Conservation (phyloP, 495 filamentous ascomycete species). For the Talaromyces stipitatus region DNA sequence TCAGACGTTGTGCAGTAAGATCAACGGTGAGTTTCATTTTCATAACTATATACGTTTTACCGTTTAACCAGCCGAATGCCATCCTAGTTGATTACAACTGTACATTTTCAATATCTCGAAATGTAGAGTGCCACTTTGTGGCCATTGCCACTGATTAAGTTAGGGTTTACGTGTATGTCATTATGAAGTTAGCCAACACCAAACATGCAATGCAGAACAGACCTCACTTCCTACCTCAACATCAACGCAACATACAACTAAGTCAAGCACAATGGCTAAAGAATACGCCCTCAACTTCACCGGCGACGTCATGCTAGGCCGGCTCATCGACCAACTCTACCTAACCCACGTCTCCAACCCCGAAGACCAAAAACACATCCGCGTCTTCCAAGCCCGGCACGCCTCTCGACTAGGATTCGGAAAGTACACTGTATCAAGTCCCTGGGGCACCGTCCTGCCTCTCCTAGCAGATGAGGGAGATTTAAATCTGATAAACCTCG, state of each 20-base stretch:
- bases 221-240: background rate
- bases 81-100: no score
- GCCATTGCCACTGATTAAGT: background rate
- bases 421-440: conserved; percentile 18
- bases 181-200: background rate
- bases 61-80: no score
- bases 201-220: no score
- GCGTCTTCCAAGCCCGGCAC: conserved; percentile 10
- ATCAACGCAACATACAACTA: no score
- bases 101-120: no score
- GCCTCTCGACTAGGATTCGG: conserved; percentile 5
- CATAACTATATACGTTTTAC: no score
- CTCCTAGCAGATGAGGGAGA: conserved; percentile 20
- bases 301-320: conserved; percentile 39
- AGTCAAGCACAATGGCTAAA: background rate
- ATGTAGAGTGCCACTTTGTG: no score
- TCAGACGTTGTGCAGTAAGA: no score
- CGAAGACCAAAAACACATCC: conserved; percentile 13
- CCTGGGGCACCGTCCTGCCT: conserved; percentile 28
- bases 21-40: no score
- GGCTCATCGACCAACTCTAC: conserved; percentile 35
- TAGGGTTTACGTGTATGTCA: background rate
- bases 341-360: conserved; percentile 21
- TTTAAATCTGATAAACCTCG: conserved; percentile 35
- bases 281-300: conserved; percentile 24